These are phyloP conservation scores for Trichoderma lentiforme DNA, from an alignment of 2,329 filamentous ascomycete genomes.

Conservation along the genomic window DNA sequence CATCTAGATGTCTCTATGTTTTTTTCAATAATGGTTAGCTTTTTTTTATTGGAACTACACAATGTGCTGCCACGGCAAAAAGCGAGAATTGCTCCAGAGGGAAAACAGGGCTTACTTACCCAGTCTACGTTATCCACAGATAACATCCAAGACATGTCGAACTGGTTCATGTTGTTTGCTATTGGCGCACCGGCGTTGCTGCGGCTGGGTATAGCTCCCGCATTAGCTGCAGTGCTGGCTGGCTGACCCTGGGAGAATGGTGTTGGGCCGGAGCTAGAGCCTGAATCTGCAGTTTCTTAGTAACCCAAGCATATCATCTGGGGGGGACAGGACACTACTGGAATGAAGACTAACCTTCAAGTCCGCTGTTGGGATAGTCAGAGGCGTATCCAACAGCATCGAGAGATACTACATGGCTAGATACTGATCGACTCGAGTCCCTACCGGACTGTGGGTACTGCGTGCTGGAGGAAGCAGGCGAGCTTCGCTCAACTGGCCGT, in stretches of 20 bases:
- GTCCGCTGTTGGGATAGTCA: conserved; percentile 24
- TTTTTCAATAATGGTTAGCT: neutral
- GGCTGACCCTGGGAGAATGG: neutral
- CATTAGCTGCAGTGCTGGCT: neutral
- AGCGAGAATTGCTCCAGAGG: neutral
- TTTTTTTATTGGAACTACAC: neutral
- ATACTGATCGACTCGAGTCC: conserved; percentile 18
- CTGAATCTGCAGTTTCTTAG: conserved; percentile 4
- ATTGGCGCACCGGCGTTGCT: neutral
- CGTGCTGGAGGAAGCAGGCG: neutral
- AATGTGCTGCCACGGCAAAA: neutral
- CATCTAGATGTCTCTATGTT: conserved; percentile 27
- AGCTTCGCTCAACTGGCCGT: conserved; percentile 26
- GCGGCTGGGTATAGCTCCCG: neutral
- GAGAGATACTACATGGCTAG: conserved; percentile 23
- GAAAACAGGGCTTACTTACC: conserved; percentile 28
- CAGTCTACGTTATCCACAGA: conserved; percentile 37
- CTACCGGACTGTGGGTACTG: neutral
- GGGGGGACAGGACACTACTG: neutral
- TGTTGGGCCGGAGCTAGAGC: conserved; percentile 1
- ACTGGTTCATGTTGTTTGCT: conserved; percentile 21
- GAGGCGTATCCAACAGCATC: conserved; percentile 22
- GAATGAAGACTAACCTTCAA: conserved; percentile 22
- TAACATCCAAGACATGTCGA: conserved; percentile 38
- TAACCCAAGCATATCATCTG: neutral